Percentiles rank a stretch among this genome's conserved stretches.
Conservation (phyloP, 148 eudicot species). For the Spergularia marina region DNA sequence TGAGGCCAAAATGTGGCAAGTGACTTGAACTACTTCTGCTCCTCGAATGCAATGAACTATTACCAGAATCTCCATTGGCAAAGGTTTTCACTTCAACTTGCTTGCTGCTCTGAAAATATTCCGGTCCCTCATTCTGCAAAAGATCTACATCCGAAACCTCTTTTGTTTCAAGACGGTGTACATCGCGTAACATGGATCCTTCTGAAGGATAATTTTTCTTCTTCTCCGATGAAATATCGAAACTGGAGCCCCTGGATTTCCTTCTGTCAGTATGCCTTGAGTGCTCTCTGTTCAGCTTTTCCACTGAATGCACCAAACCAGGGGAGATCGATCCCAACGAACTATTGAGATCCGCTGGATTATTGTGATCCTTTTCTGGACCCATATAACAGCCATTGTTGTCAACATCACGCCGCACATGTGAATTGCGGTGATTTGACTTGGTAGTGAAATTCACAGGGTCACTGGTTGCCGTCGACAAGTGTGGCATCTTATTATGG, state of each 20-base stretch:
- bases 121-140: constrained; percentile 8
- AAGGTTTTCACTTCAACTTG: constrained; percentile 2
- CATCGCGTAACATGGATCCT: constrained; percentile 12
- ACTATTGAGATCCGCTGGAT: background rate
- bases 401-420: constrained; percentile 7
- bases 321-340: background rate
- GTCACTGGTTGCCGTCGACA: constrained; percentile 24
- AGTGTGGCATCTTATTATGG: constrained; percentile 23
- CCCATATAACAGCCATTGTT: constrained; percentile 2
- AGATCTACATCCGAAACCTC: constrained; percentile 18
- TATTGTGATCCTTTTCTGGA: constrained; percentile 16
- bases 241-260: constrained; percentile 24
- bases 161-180: constrained; percentile 12
- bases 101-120: constrained; percentile 15
- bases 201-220: constrained; percentile 5
- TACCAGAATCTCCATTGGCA: constrained; percentile 13
- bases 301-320: constrained; percentile 15
- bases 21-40: constrained; percentile 15
- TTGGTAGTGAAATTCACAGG: constrained; percentile 5
- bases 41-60: constrained; percentile 16
- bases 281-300: constrained; percentile 14
- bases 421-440: constrained; percentile 4
- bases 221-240: constrained; percentile 7
- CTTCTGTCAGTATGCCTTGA: constrained; percentile 17
- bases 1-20: constrained; percentile 25